Conservation (phyloP, 1,284 basidiomycete genomes). For the Tilletia walkeri region DNA sequence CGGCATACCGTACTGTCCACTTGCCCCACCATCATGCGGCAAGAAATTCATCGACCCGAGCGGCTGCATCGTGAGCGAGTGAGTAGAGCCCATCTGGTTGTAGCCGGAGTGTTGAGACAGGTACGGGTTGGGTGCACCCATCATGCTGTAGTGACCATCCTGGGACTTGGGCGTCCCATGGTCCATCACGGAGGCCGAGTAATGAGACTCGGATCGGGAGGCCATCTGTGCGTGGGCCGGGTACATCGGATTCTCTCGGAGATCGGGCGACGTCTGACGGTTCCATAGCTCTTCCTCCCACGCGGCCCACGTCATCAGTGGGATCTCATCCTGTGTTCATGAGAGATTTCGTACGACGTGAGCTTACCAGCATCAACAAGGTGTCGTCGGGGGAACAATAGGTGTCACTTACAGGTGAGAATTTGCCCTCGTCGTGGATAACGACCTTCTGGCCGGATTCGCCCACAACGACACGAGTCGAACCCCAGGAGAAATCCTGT, state of each 20-base stretch:
- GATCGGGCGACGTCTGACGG: slow-evolving; percentile 18
- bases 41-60: slow-evolving; percentile 1
- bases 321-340: slow-evolving; percentile 63
- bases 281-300: slow-evolving; percentile 80
- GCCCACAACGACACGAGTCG: slow-evolving; percentile 86
- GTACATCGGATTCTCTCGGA: slow-evolving; percentile 12
- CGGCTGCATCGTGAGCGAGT: slow-evolving; percentile 11
- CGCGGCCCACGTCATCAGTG: slow-evolving; percentile 92
- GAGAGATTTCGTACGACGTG: too few relatives aligned
- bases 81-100: neutral
- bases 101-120: slow-evolving; percentile 9
- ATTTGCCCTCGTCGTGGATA: slow-evolving; percentile 95
- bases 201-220: neutral
- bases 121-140: slow-evolving; percentile 1
- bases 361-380: too few relatives aligned
- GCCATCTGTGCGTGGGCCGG: slow-evolving; percentile 5
- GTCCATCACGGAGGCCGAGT: slow-evolving; percentile 1
- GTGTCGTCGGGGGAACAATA: neutral
- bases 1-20: slow-evolving; percentile 14
- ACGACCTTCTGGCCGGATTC: slow-evolving; percentile 81
- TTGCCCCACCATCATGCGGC: slow-evolving; percentile 7
- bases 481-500: slow-evolving; percentile 85
- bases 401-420: slow-evolving; percentile 68
- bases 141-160: neutral
- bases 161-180: neutral